These are phyloP conservation scores for Backusella luteola DNA, from an alignment of 192 early-diverging fungal species.

Conservation along the genomic window DNA sequence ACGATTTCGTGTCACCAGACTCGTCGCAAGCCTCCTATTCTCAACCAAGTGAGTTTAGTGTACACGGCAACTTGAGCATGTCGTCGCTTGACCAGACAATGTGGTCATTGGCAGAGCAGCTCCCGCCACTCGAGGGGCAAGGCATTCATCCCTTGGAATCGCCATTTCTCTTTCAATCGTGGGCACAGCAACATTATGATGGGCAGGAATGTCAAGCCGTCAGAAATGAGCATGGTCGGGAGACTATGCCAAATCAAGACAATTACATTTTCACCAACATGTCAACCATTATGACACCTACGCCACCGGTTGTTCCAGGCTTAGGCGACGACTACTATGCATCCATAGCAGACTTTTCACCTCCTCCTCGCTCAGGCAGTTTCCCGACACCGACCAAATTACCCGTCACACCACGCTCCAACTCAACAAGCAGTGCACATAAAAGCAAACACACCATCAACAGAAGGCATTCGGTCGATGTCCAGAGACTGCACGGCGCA, in stretches of 20 bases:
- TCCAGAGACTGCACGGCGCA: background rate
- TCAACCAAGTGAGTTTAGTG: background rate
- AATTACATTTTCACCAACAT: background rate
- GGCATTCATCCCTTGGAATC: constrained; percentile 1
- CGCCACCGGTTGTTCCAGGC: background rate
- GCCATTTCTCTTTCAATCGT: background rate
- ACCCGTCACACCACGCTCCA: background rate
- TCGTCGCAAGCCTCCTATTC: background rate
- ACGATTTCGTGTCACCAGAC: background rate
- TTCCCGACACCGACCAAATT: background rate
- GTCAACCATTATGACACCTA: background rate
- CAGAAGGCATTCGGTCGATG: constrained; percentile 3
- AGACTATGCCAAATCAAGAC: background rate
- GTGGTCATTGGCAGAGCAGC: background rate
- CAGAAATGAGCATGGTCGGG: background rate
- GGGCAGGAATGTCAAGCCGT: background rate
- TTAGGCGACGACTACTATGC: background rate
- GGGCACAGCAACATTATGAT: background rate
- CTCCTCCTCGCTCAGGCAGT: background rate
- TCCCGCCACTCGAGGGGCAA: background rate
- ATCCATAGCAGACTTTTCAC: background rate
- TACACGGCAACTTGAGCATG: background rate
- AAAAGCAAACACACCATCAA: background rate
- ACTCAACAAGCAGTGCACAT: too few species aligned
- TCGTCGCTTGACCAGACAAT: background rate